A percentile compares a stretch with the other conserved stretches of the same genome.
Conservation (phyloP, 805 yeast species). For the Sugiyamaella valdiviana region DNA sequence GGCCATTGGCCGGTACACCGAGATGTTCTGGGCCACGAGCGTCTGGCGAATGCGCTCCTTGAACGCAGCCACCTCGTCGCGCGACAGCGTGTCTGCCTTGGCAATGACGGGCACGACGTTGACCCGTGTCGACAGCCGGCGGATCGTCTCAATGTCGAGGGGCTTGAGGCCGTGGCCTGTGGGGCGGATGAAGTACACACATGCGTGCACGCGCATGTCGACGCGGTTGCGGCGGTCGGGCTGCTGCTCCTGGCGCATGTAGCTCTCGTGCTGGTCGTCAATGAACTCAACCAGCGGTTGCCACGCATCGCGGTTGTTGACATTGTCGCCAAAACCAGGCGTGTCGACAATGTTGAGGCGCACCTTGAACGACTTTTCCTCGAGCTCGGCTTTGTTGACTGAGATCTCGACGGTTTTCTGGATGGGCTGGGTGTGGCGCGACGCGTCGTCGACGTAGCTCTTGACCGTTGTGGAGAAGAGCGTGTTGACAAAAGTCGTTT, state of each 20-base stretch:
- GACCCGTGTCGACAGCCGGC: slow-evolving; percentile 60
- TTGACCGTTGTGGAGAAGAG: slow-evolving; percentile 52
- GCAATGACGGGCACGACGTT: slow-evolving; percentile 78
- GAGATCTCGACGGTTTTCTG: slow-evolving; percentile 37
- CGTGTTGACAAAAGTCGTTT: slow-evolving; percentile 47
- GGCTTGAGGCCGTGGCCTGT: slow-evolving; percentile 54
- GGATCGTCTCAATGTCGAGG: slow-evolving; percentile 68
- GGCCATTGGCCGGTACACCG: slow-evolving; percentile 46
- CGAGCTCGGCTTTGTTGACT: slow-evolving; percentile 44
- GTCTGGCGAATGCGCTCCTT: slow-evolving; percentile 48
- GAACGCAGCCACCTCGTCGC: slow-evolving; percentile 47
- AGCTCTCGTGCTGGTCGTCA: slow-evolving; percentile 68
- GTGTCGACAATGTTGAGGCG: slow-evolving; percentile 64
- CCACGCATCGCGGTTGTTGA: slow-evolving; percentile 64
- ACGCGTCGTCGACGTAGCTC: slow-evolving; percentile 37
- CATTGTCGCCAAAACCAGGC: slow-evolving; percentile 68
- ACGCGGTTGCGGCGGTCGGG: slow-evolving; percentile 48
- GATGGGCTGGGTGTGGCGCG: slow-evolving; percentile 34
- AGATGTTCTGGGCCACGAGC: slow-evolving; percentile 50
- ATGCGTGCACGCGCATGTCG: slow-evolving; percentile 76
- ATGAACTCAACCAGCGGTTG: slow-evolving; percentile 62
- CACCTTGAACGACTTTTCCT: slow-evolving; percentile 54
- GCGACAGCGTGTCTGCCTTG: slow-evolving; percentile 70
- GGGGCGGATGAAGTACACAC: slow-evolving; percentile 76
- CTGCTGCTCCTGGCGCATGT: slow-evolving; percentile 71